Percentiles rank a stretch among this genome's conserved stretches.
phyloP scores from a whole-genome alignment of 768 basidiomycete species.

The Cystofilobasidium macerans region DNA sequence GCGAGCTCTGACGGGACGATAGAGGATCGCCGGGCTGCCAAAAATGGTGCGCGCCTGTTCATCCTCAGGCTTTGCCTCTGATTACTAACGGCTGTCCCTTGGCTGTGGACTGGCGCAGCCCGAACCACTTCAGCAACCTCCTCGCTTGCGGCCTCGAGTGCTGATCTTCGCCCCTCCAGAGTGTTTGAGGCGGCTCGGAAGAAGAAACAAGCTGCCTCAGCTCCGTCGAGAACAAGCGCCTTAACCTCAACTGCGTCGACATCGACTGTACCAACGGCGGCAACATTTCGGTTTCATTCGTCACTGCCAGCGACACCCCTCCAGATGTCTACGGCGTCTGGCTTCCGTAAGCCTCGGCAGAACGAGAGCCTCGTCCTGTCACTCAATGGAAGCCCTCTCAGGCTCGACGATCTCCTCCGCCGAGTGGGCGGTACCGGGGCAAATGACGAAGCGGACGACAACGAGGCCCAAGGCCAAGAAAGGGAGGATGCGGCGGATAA shows the following conservation, averaged over 20 bases:
- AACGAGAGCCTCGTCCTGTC: constrained; percentile 17
- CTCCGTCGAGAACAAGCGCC: background rate
- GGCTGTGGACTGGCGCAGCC: no score
- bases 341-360: constrained; percentile 4
- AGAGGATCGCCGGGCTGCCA: no score
- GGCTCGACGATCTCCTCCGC: background rate
- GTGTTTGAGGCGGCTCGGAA: background rate
- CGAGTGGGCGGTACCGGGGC: background rate
- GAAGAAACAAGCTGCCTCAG: background rate
- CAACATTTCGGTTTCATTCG: constrained; percentile 18
- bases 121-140: no score
- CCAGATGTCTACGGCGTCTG: background rate
- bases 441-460: background rate
- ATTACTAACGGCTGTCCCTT: no score
- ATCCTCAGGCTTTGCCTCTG: no score
- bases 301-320: constrained; percentile 13
- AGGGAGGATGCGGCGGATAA: background rate
- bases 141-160: no score
- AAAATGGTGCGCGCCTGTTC: no score
- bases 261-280: background rate
- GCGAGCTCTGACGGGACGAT: no score
- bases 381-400: constrained; percentile 19
- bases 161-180: no score
- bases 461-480: background rate
- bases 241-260: background rate